phyloP scores from a whole-genome alignment of 352 stramenopile genomes.

The Globisporangium ultimum region DNA sequence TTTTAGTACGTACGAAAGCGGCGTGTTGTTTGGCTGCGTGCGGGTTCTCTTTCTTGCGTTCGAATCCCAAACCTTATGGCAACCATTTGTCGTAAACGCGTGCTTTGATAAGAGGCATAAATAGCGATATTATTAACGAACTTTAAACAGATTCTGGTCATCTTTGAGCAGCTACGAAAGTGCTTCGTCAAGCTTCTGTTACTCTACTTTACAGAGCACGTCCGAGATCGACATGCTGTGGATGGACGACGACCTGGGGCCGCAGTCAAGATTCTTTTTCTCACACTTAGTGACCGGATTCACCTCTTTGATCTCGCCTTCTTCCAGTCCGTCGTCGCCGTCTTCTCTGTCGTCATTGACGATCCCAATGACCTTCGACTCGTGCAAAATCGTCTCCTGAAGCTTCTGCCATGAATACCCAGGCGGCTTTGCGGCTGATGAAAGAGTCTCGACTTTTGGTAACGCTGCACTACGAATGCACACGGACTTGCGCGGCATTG shows the following conservation, averaged over 20 bases:
- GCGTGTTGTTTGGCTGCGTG: too few species aligned
- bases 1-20: too few species aligned
- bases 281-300: too few species aligned
- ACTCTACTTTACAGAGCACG: conserved; percentile 35
- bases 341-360: conserved; percentile 43
- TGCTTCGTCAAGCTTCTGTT: too few species aligned
- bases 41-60: background rate
- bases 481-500: conserved; percentile 4
- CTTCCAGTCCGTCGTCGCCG: conserved; percentile 12
- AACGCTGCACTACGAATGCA: conserved; percentile 5
- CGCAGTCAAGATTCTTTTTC: too few species aligned
- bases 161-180: background rate
- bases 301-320: conserved; percentile 10
- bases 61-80: conserved; percentile 1
- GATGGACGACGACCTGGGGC: conserved; percentile 17
- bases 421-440: conserved; percentile 17
- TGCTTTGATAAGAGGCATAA: conserved; percentile 11
- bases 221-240: conserved; percentile 41
- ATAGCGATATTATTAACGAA: conserved; percentile 17
- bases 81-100: background rate
- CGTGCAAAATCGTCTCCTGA: conserved; percentile 65
- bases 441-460: conserved; percentile 2
- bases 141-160: background rate
- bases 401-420: conserved; percentile 80
- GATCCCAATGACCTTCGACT: conserved; percentile 64